Evolutionary conservation across 768 basidiomycete genomes (phyloP).

Genomic region (Cantharellus anzutake): DNA sequence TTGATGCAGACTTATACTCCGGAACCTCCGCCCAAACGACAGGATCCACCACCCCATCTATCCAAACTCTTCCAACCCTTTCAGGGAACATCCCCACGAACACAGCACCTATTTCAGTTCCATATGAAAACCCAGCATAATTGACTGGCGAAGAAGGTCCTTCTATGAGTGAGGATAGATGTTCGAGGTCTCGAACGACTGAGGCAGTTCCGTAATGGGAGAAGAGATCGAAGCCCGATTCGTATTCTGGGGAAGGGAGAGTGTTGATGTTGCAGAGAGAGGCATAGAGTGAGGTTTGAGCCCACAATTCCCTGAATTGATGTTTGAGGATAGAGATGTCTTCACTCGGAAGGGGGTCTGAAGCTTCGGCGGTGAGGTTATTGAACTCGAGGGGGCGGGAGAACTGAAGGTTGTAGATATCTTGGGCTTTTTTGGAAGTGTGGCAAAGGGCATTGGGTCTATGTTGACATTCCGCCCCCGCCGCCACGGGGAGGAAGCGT

Average conservation of each 20-base stretch:
- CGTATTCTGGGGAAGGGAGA: conserved; percentile 4
- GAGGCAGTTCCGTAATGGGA: conserved; percentile 15
- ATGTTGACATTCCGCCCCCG: too few relatives aligned
- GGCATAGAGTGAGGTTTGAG: conserved; percentile 13
- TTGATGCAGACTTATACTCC: neutral
- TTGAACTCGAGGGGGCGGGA: conserved; percentile 13
- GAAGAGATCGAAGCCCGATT: conserved; percentile 10
- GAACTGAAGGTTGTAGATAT: conserved; percentile 12
- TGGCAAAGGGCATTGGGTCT: too few relatives aligned
- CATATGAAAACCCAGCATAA: conserved; percentile 18
- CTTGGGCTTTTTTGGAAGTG: conserved; percentile 9
- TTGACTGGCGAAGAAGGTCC: conserved; percentile 16
- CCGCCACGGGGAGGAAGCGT: too few relatives aligned
- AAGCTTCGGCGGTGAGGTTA: conserved; percentile 10
- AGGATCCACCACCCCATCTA: conserved; percentile 19
- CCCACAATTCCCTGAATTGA: conserved; percentile 12
- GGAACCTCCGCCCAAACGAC: conserved; percentile 13
- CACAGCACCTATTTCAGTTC: conserved; percentile 16
- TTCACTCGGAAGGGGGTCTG: conserved; percentile 7
- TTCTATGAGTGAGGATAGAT: conserved; percentile 14
- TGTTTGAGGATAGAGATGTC: conserved; percentile 11
- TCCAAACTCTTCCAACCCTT: conserved; percentile 15
- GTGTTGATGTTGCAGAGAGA: conserved; percentile 13
- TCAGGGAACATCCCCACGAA: conserved; percentile 20
- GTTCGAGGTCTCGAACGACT: conserved; percentile 18